phyloP scores from a whole-genome alignment of 2,329 filamentous ascomycete genomes.

The Fusarium verrucosum region DNA sequence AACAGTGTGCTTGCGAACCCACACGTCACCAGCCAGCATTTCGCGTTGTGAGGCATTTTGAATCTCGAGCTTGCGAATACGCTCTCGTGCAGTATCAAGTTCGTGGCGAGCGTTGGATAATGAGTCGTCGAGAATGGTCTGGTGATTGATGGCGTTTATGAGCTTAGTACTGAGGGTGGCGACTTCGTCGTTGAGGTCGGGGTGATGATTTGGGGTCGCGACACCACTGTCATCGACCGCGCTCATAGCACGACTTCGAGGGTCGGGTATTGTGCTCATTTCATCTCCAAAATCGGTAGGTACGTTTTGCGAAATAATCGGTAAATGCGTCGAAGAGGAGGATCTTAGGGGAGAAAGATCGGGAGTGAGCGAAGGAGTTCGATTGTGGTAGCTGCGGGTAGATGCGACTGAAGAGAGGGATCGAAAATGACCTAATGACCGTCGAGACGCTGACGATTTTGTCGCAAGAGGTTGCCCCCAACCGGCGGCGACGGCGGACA shows the following conservation, averaged over 20 bases:
- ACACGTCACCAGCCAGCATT: slow-evolving; percentile 76
- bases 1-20: slow-evolving; percentile 78
- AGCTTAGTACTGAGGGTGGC: slow-evolving; percentile 93
- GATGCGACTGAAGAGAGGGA: slow-evolving; percentile 63
- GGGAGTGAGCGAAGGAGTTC: slow-evolving; percentile 48
- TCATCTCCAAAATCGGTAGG: slow-evolving; percentile 63
- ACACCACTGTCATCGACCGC: slow-evolving; percentile 52
- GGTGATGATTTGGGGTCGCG: slow-evolving; percentile 55
- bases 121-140: slow-evolving; percentile 89
- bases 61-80: slow-evolving; percentile 73
- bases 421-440: slow-evolving; percentile 60
- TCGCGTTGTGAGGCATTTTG: slow-evolving; percentile 74
- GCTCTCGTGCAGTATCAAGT: slow-evolving; percentile 75
- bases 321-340: slow-evolving; percentile 50
- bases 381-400: slow-evolving; percentile 51
- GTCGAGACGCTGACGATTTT: slow-evolving; percentile 41
- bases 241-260: slow-evolving; percentile 63
- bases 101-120: slow-evolving; percentile 85
- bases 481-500: slow-evolving; percentile 57
- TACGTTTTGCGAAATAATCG: slow-evolving; percentile 51
- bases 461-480: slow-evolving; percentile 58
- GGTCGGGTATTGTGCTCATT: slow-evolving; percentile 75
- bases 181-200: slow-evolving; percentile 76
- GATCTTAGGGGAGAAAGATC: slow-evolving; percentile 54
- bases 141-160: slow-evolving; percentile 96